phyloP scores from a whole-genome alignment of 192 early-diverging fungal genomes.

The Backusella macrospora region DNA sequence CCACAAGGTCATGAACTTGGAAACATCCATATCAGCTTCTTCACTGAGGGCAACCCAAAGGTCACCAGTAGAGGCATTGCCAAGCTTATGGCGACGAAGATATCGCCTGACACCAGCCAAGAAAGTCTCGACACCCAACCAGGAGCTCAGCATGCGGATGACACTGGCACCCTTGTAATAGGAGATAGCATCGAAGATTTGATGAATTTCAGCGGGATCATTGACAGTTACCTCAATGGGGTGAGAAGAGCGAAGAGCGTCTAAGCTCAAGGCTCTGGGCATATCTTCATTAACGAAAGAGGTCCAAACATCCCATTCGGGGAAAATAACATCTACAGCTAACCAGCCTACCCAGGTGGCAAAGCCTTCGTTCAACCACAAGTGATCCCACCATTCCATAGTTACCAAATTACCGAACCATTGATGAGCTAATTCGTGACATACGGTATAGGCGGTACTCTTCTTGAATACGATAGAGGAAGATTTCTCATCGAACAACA shows the following conservation, averaged over 20 bases:
- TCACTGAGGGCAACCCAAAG: conserved; percentile 85
- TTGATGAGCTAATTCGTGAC: conserved; percentile 86
- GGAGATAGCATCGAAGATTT: conserved; percentile 95
- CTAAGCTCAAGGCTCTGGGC: conserved; percentile 74
- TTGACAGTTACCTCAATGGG: conserved; percentile 90
- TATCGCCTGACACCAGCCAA: conserved; percentile 74
- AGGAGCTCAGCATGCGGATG: conserved; percentile 90
- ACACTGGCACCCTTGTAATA: conserved; percentile 92
- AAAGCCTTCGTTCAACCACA: conserved; percentile 98
- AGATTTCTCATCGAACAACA: conserved; percentile 84
- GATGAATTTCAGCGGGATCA: conserved; percentile 83
- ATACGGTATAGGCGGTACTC: conserved; percentile 86
- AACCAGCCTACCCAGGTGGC: conserved; percentile 94
- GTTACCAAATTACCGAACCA: conserved; percentile 98
- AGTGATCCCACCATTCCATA: conserved; percentile 90
- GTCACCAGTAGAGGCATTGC: conserved; percentile 86
- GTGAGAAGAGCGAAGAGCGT: conserved; percentile 85
- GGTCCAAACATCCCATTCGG: conserved; percentile 95
- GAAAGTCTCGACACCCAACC: conserved; percentile 69
- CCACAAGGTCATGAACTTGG: conserved; percentile 86
- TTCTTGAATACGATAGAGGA: conserved; percentile 79
- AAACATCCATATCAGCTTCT: conserved; percentile 81
- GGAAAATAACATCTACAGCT: conserved; percentile 88
- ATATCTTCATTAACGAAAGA: conserved; percentile 81
- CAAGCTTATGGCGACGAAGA: conserved; percentile 80